Conservation (phyloP, 2,329 filamentous ascomycete genomes). For the Pseudocercospora pini-densiflorae region DNA sequence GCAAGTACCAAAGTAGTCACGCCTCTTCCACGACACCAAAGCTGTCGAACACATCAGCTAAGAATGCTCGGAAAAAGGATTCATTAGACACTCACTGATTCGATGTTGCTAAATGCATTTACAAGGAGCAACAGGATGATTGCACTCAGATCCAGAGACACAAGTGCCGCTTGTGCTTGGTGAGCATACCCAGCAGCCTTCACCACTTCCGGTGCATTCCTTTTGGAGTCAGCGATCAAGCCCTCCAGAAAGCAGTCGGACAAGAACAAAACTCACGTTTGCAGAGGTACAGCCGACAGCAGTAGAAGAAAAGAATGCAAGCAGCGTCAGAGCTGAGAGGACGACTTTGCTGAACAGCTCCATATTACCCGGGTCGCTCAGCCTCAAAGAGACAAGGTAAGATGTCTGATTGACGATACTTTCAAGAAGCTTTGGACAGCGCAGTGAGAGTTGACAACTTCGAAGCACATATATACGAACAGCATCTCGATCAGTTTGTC, state of each 20-base stretch:
- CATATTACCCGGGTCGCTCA: background rate
- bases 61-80: background rate
- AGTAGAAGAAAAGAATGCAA: background rate
- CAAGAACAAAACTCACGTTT: background rate
- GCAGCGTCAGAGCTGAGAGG: background rate
- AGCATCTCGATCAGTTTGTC: no score
- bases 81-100: no score
- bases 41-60: background rate
- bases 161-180: background rate
- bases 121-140: background rate
- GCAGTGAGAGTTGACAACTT: no score
- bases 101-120: background rate
- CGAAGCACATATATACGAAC: no score
- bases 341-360: background rate
- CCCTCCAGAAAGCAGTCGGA: background rate
- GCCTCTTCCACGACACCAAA: no score
- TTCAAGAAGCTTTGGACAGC: no score
- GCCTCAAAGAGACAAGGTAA: no score
- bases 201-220: background rate
- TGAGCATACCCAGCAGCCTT: background rate
- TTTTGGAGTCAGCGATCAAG: background rate
- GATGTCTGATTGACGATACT: no score
- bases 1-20: no score
- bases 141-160: background rate
- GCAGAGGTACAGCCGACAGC: background rate